Conservation (phyloP, 1,284 basidiomycete species). For the Apiotrichum gracile region DNA sequence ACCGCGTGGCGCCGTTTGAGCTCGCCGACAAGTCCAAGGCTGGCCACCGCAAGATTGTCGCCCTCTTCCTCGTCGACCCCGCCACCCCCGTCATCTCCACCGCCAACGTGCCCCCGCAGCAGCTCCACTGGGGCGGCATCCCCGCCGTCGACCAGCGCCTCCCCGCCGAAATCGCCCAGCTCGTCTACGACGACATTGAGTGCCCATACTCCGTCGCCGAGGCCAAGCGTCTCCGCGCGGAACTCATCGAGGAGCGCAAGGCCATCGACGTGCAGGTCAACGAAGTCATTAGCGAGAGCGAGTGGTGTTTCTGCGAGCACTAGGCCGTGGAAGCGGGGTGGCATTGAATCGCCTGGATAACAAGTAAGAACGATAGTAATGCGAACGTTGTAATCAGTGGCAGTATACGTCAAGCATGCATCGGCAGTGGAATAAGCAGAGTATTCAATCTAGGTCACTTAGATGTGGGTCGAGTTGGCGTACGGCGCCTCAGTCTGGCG, state of each 20-base stretch:
- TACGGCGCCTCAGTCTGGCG: background rate
- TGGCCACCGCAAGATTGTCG: constrained; percentile 17
- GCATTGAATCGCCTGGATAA: too few relatives aligned
- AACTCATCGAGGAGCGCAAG: constrained; percentile 16
- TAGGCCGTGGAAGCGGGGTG: too few relatives aligned
- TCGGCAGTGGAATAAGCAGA: too few relatives aligned
- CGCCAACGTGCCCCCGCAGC: constrained; percentile 13
- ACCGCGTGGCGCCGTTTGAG: background rate
- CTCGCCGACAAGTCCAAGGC: constrained; percentile 1
- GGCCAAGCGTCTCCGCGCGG: constrained; percentile 10
- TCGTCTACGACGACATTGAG: constrained; percentile 6
- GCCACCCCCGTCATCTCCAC: constrained; percentile 3
- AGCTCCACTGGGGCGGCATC: constrained; percentile 1
- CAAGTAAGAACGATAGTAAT: too few relatives aligned
- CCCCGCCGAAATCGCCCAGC: constrained; percentile 5
- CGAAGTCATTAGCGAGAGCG: background rate
- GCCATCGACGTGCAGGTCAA: background rate
- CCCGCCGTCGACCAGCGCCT: background rate
- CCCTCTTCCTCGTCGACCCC: constrained; percentile 18
- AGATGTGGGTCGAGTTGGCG: too few relatives aligned
- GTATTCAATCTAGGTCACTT: too few relatives aligned
- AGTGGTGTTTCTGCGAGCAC: constrained; percentile 16
- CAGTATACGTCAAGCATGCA: too few relatives aligned
- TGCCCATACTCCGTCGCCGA: constrained; percentile 6
- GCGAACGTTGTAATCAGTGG: too few relatives aligned